phyloP scores from a whole-genome alignment of 306 rosid genomes.

The Dryas drummondii region DNA sequence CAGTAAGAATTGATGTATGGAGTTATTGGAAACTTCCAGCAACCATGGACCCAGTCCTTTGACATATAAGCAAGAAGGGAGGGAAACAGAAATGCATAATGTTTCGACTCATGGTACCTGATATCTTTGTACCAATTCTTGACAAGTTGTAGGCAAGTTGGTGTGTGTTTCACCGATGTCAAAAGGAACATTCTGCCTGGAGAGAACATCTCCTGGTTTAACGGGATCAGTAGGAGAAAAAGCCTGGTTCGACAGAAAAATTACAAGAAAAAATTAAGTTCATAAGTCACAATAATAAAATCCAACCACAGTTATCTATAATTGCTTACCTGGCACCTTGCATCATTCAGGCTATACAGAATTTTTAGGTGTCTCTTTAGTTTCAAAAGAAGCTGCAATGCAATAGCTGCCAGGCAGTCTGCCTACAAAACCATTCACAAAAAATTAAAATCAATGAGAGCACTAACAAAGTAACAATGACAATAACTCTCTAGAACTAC shows the following conservation, averaged over 20 bases:
- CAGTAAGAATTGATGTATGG: slow-evolving; percentile 19
- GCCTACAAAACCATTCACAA: slow-evolving; percentile 43
- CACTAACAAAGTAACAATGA: not conserved
- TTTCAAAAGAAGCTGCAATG: slow-evolving; percentile 91
- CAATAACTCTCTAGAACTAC: not conserved
- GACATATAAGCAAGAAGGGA: not conserved
- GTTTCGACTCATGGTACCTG: slow-evolving; percentile 52
- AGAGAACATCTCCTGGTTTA: slow-evolving; percentile 81
- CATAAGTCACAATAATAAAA: slow-evolving; percentile 9
- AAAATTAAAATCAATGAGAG: not conserved
- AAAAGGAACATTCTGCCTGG: slow-evolving; percentile 71
- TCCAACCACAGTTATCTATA: slow-evolving; percentile 2
- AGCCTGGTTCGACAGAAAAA: slow-evolving; percentile 50
- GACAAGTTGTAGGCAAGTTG: slow-evolving; percentile 65
- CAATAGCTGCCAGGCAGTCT: slow-evolving; percentile 73
- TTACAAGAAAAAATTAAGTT: not conserved
- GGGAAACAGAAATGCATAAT: not conserved
- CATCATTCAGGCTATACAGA: slow-evolving; percentile 73
- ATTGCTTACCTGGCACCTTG: slow-evolving; percentile 80
- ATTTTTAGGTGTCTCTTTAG: slow-evolving; percentile 94
- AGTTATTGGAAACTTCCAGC: slow-evolving; percentile 3
- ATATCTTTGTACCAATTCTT: slow-evolving; percentile 75
- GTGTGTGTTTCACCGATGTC: slow-evolving; percentile 58
- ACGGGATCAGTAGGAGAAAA: slow-evolving; percentile 78
- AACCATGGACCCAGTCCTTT: not conserved